phyloP scores from a whole-genome alignment of 129 eudicot species.

The Artemisia tridentata region DNA sequence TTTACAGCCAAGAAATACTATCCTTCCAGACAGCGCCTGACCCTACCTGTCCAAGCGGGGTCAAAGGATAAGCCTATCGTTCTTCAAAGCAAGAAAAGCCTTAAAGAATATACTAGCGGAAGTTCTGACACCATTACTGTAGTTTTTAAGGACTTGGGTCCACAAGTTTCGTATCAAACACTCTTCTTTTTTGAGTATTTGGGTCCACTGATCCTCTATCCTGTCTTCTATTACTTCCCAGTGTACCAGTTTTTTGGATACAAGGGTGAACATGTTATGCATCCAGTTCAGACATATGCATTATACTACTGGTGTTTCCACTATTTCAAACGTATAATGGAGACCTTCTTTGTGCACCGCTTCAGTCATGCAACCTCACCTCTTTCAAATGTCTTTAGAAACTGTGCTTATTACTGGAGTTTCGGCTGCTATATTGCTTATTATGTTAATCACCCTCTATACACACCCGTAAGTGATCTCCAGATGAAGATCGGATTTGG shows the following conservation, averaged over 20 bases:
- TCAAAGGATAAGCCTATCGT: constrained; percentile 74
- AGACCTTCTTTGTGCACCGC: constrained; percentile 94
- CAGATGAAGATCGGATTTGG: constrained; percentile 93
- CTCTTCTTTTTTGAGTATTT: constrained; percentile 87
- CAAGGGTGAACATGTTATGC: constrained; percentile 62
- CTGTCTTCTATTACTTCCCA: constrained; percentile 80
- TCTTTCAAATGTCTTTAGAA: constrained; percentile 84
- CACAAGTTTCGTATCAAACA: constrained; percentile 88
- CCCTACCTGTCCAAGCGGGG: constrained; percentile 81
- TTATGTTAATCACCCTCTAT: constrained; percentile 82
- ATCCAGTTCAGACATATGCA: constrained; percentile 91
- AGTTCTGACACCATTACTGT: constrained; percentile 53
- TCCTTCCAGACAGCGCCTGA: constrained; percentile 89
- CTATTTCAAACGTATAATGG: constrained; percentile 92
- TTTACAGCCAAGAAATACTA: constrained; percentile 78
- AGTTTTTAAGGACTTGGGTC: constrained; percentile 91
- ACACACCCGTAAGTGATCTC: constrained; percentile 83
- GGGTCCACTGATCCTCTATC: constrained; percentile 88
- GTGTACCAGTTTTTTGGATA: constrained; percentile 71
- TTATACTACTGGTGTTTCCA: constrained; percentile 94
- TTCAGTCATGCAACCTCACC: constrained; percentile 99
- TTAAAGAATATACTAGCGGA: constrained; percentile 65
- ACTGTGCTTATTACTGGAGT: constrained; percentile 95
- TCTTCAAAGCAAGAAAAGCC: constrained; percentile 64
- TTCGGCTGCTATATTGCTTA: constrained; percentile 92